Conservation (phyloP, 306 rosid species). For the Begonia peltatifolia region DNA sequence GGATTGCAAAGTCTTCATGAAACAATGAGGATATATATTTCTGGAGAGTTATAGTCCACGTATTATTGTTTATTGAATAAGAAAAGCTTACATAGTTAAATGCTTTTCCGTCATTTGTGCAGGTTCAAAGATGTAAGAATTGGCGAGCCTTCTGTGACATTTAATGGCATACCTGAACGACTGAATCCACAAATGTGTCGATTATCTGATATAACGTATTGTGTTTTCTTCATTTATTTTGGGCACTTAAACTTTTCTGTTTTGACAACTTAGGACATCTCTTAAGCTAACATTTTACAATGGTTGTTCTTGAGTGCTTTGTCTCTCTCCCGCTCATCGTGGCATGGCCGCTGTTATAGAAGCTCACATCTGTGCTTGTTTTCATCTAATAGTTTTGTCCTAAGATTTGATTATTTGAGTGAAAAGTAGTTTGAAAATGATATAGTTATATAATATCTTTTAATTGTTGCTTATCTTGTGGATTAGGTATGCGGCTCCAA, state of each 20-base stretch:
- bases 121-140: constrained; percentile 60
- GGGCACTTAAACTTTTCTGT: constrained; percentile 2
- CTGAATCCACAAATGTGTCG: constrained; percentile 68
- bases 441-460: constrained; percentile 1
- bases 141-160: constrained; percentile 37
- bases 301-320: too few species aligned
- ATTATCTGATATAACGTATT: constrained; percentile 70
- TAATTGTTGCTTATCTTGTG: background rate
- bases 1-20: background rate
- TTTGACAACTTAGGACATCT: background rate
- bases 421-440: background rate
- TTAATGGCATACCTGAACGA: constrained; percentile 29
- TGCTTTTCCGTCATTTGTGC: constrained; percentile 10
- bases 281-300: too few species aligned
- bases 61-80: too few species aligned
- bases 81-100: too few species aligned
- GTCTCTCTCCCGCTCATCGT: too few species aligned
- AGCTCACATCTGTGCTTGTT: too few species aligned
- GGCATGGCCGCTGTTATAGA: too few species aligned
- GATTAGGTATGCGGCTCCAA: constrained; percentile 70
- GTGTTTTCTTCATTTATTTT: background rate
- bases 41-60: too few species aligned
- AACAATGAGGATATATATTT: background rate
- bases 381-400: too few species aligned
- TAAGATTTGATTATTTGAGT: too few species aligned